These are phyloP conservation scores for Earliella scabrosa DNA, from an alignment of 1,284 basidiomycete genomes.

Conservation along the genomic window DNA sequence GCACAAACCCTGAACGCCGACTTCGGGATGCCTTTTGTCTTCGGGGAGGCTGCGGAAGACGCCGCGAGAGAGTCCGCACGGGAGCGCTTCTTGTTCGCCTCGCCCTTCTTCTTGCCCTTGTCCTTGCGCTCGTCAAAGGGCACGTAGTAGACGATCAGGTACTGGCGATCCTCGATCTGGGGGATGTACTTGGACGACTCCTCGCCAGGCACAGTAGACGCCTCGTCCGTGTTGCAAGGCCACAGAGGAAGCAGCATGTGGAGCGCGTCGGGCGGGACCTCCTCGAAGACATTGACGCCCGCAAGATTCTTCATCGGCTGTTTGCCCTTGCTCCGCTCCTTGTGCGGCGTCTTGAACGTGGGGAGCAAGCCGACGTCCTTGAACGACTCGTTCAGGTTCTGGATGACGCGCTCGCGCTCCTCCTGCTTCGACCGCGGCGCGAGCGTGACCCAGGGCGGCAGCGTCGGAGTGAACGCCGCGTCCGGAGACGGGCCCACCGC, in stretches of 20 bases:
- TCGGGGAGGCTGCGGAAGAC: conserved; percentile 36
- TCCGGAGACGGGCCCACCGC: conserved; percentile 28
- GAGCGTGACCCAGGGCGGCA: conserved; percentile 71
- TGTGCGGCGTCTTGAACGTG: conserved; percentile 41
- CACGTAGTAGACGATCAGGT: conserved; percentile 76
- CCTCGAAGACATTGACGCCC: conserved; percentile 56
- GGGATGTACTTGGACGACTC: conserved; percentile 43
- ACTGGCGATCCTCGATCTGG: conserved; percentile 60
- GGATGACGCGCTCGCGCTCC: conserved; percentile 66
- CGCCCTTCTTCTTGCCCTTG: conserved; percentile 36
- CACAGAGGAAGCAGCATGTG: conserved; percentile 85
- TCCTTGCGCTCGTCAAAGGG: conserved; percentile 42
- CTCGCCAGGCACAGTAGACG: conserved; percentile 30
- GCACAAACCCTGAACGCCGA: conserved; percentile 69
- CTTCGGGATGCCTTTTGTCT: conserved; percentile 50
- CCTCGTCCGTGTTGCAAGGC: conserved; percentile 71
- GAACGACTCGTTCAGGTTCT: conserved; percentile 73
- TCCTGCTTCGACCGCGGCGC: conserved; percentile 67
- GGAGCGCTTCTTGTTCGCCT: conserved; percentile 38
- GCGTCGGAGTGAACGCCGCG: conserved; percentile 31
- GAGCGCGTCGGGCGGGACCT: conserved; percentile 66
- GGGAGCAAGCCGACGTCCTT: conserved; percentile 79
- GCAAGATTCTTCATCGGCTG: conserved; percentile 31
- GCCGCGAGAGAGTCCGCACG: conserved; percentile 38
- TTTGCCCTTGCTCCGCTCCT: conserved; percentile 36